These are phyloP conservation scores for Phytopythium boreale DNA, from an alignment of 352 stramenopile genomes.

Conservation along the genomic window DNA sequence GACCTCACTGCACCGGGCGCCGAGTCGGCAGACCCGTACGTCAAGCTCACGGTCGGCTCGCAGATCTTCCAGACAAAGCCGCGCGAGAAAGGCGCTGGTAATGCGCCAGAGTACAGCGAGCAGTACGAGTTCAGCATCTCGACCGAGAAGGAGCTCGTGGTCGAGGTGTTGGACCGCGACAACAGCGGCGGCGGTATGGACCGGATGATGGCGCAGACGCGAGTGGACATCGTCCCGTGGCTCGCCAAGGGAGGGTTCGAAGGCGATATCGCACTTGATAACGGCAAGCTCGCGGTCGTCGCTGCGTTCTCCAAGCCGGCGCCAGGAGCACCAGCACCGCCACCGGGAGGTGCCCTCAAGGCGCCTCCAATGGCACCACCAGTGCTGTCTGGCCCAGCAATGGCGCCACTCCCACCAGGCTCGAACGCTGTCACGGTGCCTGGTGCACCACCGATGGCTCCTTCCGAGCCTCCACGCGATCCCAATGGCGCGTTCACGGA, in stretches of 20 bases:
- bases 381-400: slow-evolving; percentile 57
- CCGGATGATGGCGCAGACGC: slow-evolving; percentile 91
- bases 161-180: slow-evolving; percentile 93
- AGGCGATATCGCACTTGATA: slow-evolving; percentile 88
- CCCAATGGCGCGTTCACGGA: slow-evolving; percentile 96
- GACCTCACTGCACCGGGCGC: slow-evolving; percentile 92
- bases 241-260: slow-evolving; percentile 91
- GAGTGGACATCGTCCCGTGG: slow-evolving; percentile 92
- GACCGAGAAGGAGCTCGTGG: slow-evolving; percentile 91
- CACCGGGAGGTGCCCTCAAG: slow-evolving; percentile 37
- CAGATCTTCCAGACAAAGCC: slow-evolving; percentile 77
- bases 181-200: slow-evolving; percentile 71
- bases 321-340: slow-evolving; percentile 19
- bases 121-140: slow-evolving; percentile 94
- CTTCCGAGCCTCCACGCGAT: slow-evolving; percentile 78
- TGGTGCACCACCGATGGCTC: slow-evolving; percentile 47
- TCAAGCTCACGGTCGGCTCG: slow-evolving; percentile 89
- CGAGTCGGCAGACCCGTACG: slow-evolving; percentile 93
- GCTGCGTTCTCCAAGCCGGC: slow-evolving; percentile 84
- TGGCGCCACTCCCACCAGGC: slow-evolving; percentile 57
- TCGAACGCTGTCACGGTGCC: slow-evolving; percentile 52
- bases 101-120: slow-evolving; percentile 94
- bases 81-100: slow-evolving; percentile 85
- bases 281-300: slow-evolving; percentile 86
- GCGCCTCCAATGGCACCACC: slow-evolving; percentile 50